These are phyloP conservation scores for Fusarium begoniae DNA, from an alignment of 2,329 filamentous ascomycete species.

Conservation along the genomic window DNA sequence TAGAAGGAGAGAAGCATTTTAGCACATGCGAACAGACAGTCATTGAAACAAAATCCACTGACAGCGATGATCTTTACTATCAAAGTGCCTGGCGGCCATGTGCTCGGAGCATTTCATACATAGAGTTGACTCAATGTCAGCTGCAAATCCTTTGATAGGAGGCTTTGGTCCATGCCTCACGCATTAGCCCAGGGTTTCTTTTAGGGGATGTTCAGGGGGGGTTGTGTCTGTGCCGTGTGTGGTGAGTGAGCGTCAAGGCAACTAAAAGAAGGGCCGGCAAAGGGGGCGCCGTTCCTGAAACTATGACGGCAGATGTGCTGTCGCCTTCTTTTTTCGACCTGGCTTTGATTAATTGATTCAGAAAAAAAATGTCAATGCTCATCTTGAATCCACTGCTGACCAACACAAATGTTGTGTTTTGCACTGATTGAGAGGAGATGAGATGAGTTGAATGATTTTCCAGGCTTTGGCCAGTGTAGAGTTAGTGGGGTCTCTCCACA, in stretches of 20 bases:
- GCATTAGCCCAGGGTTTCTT: background rate
- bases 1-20: background rate
- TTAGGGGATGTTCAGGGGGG: constrained; percentile 8
- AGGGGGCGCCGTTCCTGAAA: constrained; percentile 19
- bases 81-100: constrained; percentile 2
- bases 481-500: constrained; percentile 11
- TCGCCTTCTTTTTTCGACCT: constrained; percentile 1
- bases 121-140: background rate
- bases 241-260: background rate
- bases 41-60: constrained; percentile 8
- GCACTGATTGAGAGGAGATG: background rate
- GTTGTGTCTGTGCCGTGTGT: background rate
- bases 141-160: background rate
- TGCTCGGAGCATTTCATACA: constrained; percentile 9
- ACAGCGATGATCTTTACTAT: constrained; percentile 15
- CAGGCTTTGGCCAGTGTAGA: background rate
- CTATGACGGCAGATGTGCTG: constrained; percentile 5
- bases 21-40: background rate
- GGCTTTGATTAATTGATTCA: background rate
- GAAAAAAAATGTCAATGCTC: background rate
- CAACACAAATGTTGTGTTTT: constrained; percentile 3
- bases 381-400: background rate
- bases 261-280: constrained; percentile 2
- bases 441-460: background rate
- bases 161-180: background rate